A percentile compares a stretch with the other conserved stretches of the same genome.
Conservation (phyloP, 179 eudicot genomes). For the Nepenthes alata region DNA sequence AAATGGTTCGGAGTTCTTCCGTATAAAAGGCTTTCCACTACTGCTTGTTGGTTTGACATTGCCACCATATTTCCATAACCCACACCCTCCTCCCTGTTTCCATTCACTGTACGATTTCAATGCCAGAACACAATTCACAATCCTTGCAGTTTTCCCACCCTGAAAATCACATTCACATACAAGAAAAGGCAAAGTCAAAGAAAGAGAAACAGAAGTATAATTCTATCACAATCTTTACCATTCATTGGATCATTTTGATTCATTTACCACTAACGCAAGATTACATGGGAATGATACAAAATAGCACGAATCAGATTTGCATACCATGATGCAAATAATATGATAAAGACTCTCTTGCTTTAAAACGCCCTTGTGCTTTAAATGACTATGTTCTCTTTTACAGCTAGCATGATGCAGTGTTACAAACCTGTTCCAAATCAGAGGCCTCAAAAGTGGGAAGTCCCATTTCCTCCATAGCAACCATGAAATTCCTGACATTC, state of each 20-base stretch:
- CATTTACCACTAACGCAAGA: conserved; percentile 1
- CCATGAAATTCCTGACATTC: conserved; percentile 78
- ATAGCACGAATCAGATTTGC: not conserved
- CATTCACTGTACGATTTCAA: conserved; percentile 71
- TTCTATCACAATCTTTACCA: not conserved
- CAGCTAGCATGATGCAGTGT: not conserved
- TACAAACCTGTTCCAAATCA: conserved; percentile 78
- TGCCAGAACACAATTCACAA: conserved; percentile 72
- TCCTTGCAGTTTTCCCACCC: conserved; percentile 90
- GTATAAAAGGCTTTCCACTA: conserved; percentile 31
- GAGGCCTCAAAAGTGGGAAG: conserved; percentile 93
- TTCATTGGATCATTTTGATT: not conserved
- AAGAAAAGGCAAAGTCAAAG: not conserved
- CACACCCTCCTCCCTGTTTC: conserved; percentile 68
- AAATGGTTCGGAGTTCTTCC: conserved; percentile 80
- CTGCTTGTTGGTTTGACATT: conserved; percentile 36
- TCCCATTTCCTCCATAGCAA: conserved; percentile 67
- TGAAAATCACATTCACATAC: conserved; percentile 15
- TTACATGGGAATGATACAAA: not conserved
- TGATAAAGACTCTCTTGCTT: too few relatives aligned
- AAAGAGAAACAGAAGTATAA: not conserved
- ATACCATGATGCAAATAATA: not conserved
- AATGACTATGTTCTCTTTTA: not conserved
- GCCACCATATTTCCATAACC: conserved; percentile 68
- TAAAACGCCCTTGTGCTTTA: too few relatives aligned